Percentiles rank a stretch among this genome's conserved stretches.
These are phyloP conservation scores for Starmera amethionina DNA, from an alignment of 805 yeast species.

Conservation along the genomic window DNA sequence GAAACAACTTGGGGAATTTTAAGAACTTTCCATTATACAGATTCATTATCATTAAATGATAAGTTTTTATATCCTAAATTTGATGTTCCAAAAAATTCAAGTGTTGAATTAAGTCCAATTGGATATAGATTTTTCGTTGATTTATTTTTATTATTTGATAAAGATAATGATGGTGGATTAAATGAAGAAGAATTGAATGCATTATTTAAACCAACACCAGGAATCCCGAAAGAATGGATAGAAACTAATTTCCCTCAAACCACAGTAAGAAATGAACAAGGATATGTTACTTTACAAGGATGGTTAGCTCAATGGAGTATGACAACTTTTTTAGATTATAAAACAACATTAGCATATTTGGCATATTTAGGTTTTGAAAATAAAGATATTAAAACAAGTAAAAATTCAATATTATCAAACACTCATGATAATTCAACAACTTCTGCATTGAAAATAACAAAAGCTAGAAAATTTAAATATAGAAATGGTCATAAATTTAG, in stretches of 20 bases:
- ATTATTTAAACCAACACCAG: constrained; percentile 86
- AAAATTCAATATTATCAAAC: background rate
- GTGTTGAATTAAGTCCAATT: constrained; percentile 85
- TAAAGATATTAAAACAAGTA: constrained; percentile 9
- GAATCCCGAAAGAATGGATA: constrained; percentile 80
- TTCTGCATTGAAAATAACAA: constrained; percentile 68
- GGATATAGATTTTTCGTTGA: constrained; percentile 93
- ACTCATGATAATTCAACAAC: constrained; percentile 18
- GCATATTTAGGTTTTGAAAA: constrained; percentile 85
- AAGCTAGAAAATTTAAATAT: constrained; percentile 61
- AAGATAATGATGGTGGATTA: constrained; percentile 94
- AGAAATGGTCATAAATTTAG: constrained; percentile 60
- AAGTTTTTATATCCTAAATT: constrained; percentile 69
- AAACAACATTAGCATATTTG: constrained; percentile 76
- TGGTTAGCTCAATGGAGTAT: constrained; percentile 99
- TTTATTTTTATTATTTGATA: constrained; percentile 76
- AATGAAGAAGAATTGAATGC: constrained; percentile 59
- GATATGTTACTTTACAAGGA: constrained; percentile 87
- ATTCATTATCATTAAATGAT: constrained; percentile 78
- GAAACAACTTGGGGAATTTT: constrained; percentile 96
- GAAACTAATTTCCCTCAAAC: constrained; percentile 79
- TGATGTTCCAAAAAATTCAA: constrained; percentile 63
- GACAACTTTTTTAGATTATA: constrained; percentile 82
- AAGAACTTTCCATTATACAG: constrained; percentile 82
- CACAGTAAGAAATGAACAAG: constrained; percentile 84